Evolutionary conservation across 306 rosid species (phyloP).

Genomic region (Dalbergia cochinchinensis): DNA sequence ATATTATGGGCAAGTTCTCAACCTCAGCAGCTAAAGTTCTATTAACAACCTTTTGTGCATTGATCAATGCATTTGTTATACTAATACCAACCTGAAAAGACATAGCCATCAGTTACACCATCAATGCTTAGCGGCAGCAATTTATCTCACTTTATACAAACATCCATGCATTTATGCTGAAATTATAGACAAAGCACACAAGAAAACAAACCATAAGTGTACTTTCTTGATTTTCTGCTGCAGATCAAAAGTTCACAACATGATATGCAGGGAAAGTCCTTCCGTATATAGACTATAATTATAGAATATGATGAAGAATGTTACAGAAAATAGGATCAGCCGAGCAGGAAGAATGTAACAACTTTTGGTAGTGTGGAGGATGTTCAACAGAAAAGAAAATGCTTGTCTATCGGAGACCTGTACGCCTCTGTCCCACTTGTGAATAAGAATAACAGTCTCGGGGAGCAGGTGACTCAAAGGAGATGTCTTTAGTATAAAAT

Average conservation of each 20-base stretch:
- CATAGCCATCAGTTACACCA: conserved; percentile 16
- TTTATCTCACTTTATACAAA: conserved; percentile 1
- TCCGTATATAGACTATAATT: background rate
- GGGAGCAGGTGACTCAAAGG: conserved; percentile 10
- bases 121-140: background rate
- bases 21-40: conserved; percentile 69
- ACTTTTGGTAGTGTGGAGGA: background rate
- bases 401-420: conserved; percentile 2
- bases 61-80: conserved; percentile 83
- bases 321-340: background rate
- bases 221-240: background rate
- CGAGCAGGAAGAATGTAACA: background rate
- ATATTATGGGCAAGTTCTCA: conserved; percentile 79
- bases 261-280: background rate
- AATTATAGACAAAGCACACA: conserved; percentile 21
- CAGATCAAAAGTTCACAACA: background rate
- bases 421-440: background rate
- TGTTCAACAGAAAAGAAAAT: background rate
- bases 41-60: conserved; percentile 67
- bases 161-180: background rate
- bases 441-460: background rate
- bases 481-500: conserved; percentile 2
- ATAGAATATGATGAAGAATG: conserved; percentile 10
- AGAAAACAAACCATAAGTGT: conserved; percentile 13
- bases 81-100: conserved; percentile 79